Base-by-base conservation (phyloP, 2,329 filamentous ascomycete genomes). In the Pseudocercospora macadamiae region DNA sequence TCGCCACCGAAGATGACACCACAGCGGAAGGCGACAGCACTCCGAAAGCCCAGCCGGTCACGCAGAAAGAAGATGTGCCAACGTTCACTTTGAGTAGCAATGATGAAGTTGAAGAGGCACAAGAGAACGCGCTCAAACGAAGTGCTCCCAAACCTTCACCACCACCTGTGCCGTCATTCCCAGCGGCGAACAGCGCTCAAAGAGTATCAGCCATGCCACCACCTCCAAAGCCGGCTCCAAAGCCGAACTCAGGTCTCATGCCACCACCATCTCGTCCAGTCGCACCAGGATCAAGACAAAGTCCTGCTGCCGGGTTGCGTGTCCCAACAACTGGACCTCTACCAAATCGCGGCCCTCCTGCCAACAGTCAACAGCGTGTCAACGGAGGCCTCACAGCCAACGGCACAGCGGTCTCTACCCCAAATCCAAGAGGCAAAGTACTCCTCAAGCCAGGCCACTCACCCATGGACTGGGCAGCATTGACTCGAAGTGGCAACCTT, bases 401-500 rank as follows among this genome's bases (percentile, higher is more conserved):
- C 28, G 67, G 71, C 51, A 67, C 67, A 26, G 60, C 59, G n/a
- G 61, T 72, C 48, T 71, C 75, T 47, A 77, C 76, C 9, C 74
- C 75, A 25, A 82, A 76, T 55, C 70, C 70, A 36, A 78, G 75
- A 57, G 77, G 83, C 74, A 90, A 93, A 70, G 90, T 97, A 3
- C 81, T 89, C 7, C 85, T 99, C 3, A 84, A 87, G n/a, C 95
- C 95, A 0, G 93, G 95, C 28, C 93, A 93, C 79, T 96, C 91
- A 2, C 93, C 95, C 0, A 86, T 99, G 10, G 95, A 99, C 82
- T 99, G 95, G 95, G 95, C 95, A 10, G 86, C 89, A 4, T 83
- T 96, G 1, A 88, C 91, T 63, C 68, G 69, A 51, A 88, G 91
- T 63, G 66, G 62, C 30, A 80, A 80, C 55, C 67, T 81, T 1